These are phyloP conservation scores for Rhynchospora pubera DNA, from an alignment of 176 grass and related monocot genomes.

Conservation along the genomic window DNA sequence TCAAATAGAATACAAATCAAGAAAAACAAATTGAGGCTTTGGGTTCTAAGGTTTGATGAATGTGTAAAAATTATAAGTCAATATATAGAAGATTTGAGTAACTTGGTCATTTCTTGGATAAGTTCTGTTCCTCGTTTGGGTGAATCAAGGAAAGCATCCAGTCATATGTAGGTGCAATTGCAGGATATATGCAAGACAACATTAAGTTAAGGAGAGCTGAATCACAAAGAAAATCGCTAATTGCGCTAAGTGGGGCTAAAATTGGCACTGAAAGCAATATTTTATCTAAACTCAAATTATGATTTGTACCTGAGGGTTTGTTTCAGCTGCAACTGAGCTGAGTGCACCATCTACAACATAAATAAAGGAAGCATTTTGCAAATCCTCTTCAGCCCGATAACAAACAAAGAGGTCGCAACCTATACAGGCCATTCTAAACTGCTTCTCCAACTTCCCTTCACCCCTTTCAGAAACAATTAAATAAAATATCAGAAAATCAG, in stretches of 20 bases:
- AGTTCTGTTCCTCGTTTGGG: background rate
- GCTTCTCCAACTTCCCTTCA: slow-evolving; percentile 88
- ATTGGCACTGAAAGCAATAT: background rate
- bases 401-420: slow-evolving; percentile 93
- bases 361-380: slow-evolving; percentile 70
- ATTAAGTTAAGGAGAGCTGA: background rate
- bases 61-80: background rate
- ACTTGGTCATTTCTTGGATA: background rate
- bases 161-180: background rate
- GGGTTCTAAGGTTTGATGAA: background rate
- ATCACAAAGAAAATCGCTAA: background rate
- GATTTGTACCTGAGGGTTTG: slow-evolving; percentile 81
- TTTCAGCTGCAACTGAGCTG: slow-evolving; percentile 75
- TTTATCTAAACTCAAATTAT: background rate
- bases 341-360: slow-evolving; percentile 92
- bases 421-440: slow-evolving; percentile 84
- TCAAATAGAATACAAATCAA: background rate
- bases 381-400: slow-evolving; percentile 90
- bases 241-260: background rate
- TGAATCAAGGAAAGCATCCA: background rate
- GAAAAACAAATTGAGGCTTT: background rate
- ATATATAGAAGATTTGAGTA: background rate
- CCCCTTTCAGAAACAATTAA: slow-evolving; percentile 30
- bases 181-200: background rate
- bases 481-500: too few relatives aligned